Conservation (phyloP, 2,329 filamentous ascomycete genomes). For the Pyrenophora graminea region DNA sequence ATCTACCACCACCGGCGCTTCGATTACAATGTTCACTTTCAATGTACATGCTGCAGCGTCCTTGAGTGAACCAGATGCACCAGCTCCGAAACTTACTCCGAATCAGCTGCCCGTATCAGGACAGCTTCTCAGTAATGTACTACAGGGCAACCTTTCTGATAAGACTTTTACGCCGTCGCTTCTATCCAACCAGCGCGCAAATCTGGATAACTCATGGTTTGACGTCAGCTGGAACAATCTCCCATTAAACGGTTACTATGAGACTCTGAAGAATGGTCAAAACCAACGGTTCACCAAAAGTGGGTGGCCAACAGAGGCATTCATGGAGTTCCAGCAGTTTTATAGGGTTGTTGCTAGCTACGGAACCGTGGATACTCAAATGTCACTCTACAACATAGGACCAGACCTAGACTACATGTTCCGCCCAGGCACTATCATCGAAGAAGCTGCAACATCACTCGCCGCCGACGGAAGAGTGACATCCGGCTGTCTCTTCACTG, state of each 20-base stretch:
- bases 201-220: slow-evolving; percentile 65
- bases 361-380: slow-evolving; percentile 61
- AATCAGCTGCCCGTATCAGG: slow-evolving; percentile 51
- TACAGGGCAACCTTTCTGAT: slow-evolving; percentile 54
- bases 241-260: slow-evolving; percentile 60
- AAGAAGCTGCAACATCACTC: slow-evolving; percentile 36
- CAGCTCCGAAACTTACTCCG: slow-evolving; percentile 49
- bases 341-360: slow-evolving; percentile 61
- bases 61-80: slow-evolving; percentile 43
- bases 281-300: slow-evolving; percentile 55
- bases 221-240: slow-evolving; percentile 44
- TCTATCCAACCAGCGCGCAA: slow-evolving; percentile 56
- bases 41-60: slow-evolving; percentile 62
- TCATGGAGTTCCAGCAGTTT: slow-evolving; percentile 59
- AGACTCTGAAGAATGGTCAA: slow-evolving; percentile 42
- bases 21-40: slow-evolving; percentile 58
- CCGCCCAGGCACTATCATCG: slow-evolving; percentile 49
- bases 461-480: slow-evolving; percentile 49
- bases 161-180: slow-evolving; percentile 60
- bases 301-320: slow-evolving; percentile 68
- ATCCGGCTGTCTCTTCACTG: slow-evolving; percentile 60
- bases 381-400: slow-evolving; percentile 59
- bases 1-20: slow-evolving; percentile 59
- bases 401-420: slow-evolving; percentile 60
- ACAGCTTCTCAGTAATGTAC: slow-evolving; percentile 53